Percentiles rank a stretch among this genome's conserved stretches.
Evolutionary conservation across 352 stramenopile genomes (phyloP).

Genomic region (Phytophthora sansomeana): DNA sequence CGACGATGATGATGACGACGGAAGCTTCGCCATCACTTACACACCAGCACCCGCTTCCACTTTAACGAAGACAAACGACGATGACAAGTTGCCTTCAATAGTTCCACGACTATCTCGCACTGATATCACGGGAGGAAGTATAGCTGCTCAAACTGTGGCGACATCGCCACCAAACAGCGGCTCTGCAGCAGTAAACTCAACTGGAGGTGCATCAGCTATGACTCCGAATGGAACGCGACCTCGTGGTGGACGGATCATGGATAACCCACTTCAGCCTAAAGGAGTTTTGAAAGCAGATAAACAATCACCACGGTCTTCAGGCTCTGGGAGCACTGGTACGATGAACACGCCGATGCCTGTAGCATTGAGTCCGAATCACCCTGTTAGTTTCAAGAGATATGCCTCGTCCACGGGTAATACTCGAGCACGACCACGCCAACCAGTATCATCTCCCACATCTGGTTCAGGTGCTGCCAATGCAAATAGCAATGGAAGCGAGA

Average conservation of each 20-base stretch:
- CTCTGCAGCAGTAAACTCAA: slow-evolving; percentile 2
- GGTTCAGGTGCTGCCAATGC: slow-evolving; percentile 17
- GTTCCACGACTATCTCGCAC: slow-evolving; percentile 53
- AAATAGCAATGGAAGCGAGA: slow-evolving; percentile 48
- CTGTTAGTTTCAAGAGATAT: slow-evolving; percentile 63
- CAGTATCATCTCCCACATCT: slow-evolving; percentile 23
- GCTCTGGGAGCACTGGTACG: slow-evolving; percentile 26
- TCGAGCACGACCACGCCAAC: slow-evolving; percentile 44
- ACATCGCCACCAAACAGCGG: slow-evolving; percentile 8
- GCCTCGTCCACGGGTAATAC: slow-evolving; percentile 52
- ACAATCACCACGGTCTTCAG: slow-evolving; percentile 45
- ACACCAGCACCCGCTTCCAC: slow-evolving; percentile 41
- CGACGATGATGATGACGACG: slow-evolving; percentile 54
- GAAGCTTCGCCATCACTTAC: slow-evolving; percentile 62
- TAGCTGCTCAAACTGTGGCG: slow-evolving; percentile 5
- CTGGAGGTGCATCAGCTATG: slow-evolving; percentile 25
- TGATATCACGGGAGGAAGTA: slow-evolving; percentile 30
- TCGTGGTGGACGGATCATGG: slow-evolving; percentile 55
- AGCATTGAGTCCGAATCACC: slow-evolving; percentile 39
- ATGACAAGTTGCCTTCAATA: slow-evolving; percentile 74
- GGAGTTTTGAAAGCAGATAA: slow-evolving; percentile 51
- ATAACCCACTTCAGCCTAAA: slow-evolving; percentile 58
- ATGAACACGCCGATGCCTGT: slow-evolving; percentile 38
- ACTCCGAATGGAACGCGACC: slow-evolving; percentile 44
- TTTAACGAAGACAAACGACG: slow-evolving; percentile 34